Evolutionary conservation across 768 basidiomycete species (phyloP), one percentile per base, ranked within the genome.

Genomic region (Russula virescens): DNA sequence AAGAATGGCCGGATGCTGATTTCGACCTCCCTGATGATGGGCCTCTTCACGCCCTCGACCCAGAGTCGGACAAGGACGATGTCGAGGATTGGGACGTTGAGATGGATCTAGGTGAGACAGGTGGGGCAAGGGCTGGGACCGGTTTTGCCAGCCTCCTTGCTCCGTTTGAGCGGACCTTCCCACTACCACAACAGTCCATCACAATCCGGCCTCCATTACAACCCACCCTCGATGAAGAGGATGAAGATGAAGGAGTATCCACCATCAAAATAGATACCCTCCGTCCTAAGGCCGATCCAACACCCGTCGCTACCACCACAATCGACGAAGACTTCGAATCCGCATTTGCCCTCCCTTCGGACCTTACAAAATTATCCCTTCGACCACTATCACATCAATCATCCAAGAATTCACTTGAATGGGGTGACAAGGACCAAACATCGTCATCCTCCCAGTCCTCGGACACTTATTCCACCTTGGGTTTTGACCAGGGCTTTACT

Each of bases 1-100:
- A 93, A 75, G 89, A 91, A 77, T 93, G 91, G 90, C 80, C 83
- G 48, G 91, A 93, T 73, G 87, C 88, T 64, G 91, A 93, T 75
- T 92, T 93, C 71, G 91, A 91, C 72, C 77, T 93, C 23, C 86
- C 88, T 58, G 91, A 93, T 52, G 90, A 83, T 47, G 82, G 82
- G 52, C 78, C 83, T 53, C 81, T 90, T 55, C 83, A 86, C 68
- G 74, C 86, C 42, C 80, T 79, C 26, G 81, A 79, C 66, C 73
- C 75, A 19, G 81, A 82, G 66, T 80, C 81, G 23, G 86, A 88
- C 78, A 87, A 80, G 75, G 84, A 83, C 55, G 83, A 81, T 49
- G 81, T 83, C 64, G 83, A 88, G 71, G 89, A 92, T 71, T 92
- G 91, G 91, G 91, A 93, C 69, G 66, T 81, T 25, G 87, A 91